Evolutionary conservation across 805 yeast genomes (phyloP).

Genomic region (Kregervanrija pseudodelftensis): DNA sequence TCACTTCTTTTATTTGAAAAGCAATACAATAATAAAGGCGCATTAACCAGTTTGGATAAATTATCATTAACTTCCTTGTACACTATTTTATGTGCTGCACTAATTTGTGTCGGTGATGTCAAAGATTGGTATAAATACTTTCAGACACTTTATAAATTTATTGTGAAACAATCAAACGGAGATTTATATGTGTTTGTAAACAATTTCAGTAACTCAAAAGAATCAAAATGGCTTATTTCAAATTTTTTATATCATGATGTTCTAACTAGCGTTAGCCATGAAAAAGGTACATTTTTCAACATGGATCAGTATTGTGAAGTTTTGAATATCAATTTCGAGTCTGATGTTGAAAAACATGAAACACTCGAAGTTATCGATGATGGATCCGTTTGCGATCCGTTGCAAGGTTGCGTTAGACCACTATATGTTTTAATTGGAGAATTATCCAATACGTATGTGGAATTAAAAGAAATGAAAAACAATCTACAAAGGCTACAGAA

Average conservation of each 20-base stretch:
- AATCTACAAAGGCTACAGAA: background rate
- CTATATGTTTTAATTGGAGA: constrained; percentile 30
- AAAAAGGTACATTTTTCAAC: constrained; percentile 28
- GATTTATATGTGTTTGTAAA: constrained; percentile 7
- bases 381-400: constrained; percentile 26
- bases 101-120: constrained; percentile 22
- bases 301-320: constrained; percentile 26
- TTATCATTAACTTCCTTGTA: constrained; percentile 15
- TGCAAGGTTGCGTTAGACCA: constrained; percentile 35
- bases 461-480: constrained; percentile 5
- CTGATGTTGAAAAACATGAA: background rate
- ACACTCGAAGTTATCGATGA: constrained; percentile 7
- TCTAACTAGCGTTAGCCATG: constrained; percentile 27
- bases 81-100: constrained; percentile 18
- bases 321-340: constrained; percentile 8
- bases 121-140: constrained; percentile 15
- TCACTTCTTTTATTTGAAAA: background rate
- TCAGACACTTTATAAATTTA: constrained; percentile 12
- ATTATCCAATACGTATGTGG: constrained; percentile 23
- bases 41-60: constrained; percentile 4
- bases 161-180: constrained; percentile 24
- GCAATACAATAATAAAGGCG: background rate
- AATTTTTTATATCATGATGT: constrained; percentile 35
- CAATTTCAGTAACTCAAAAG: constrained; percentile 21
- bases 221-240: constrained; percentile 28